These are phyloP conservation scores for Camellia japonica DNA, from an alignment of 148 eudicot species.

Conservation along the genomic window DNA sequence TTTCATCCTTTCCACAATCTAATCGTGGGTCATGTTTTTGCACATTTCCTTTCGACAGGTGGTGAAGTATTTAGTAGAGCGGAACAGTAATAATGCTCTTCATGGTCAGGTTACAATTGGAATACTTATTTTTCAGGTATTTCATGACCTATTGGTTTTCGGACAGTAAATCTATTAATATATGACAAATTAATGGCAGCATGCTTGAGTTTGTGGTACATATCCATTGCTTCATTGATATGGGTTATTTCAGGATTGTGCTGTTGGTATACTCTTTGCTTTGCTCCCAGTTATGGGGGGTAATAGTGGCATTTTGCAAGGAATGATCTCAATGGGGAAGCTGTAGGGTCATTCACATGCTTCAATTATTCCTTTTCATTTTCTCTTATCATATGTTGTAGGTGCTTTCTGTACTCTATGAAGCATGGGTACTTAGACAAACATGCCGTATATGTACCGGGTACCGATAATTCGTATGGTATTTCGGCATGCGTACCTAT, in stretches of 20 bases:
- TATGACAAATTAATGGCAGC: not conserved
- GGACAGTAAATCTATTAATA: not conserved
- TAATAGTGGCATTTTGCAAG: constrained; percentile 74
- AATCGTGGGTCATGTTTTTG: constrained; percentile 3
- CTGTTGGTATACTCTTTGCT: constrained; percentile 97
- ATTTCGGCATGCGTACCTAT: too few species aligned
- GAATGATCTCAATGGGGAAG: constrained; percentile 87
- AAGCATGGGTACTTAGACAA: too few species aligned
- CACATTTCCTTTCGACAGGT: constrained; percentile 43
- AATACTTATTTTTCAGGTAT: constrained; percentile 93
- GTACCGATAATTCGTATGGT: too few species aligned
- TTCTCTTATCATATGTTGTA: not conserved
- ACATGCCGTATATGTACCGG: too few species aligned
- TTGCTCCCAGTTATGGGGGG: constrained; percentile 98
- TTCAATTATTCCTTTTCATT: constrained; percentile 10
- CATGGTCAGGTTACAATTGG: constrained; percentile 99
- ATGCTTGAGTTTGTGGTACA: constrained; percentile 9
- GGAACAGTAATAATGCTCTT: constrained; percentile 70
- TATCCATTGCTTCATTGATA: constrained; percentile 14
- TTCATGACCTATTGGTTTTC: not conserved
- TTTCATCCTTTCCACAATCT: constrained; percentile 12
- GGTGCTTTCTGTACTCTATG: not conserved
- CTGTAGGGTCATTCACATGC: constrained; percentile 48
- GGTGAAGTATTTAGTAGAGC: constrained; percentile 79
- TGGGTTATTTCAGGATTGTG: constrained; percentile 80